Percentiles rank a stretch among this genome's conserved stretches.
phyloP scores from a whole-genome alignment of 129 eudicot species.

The Centaurea solstitialis region DNA sequence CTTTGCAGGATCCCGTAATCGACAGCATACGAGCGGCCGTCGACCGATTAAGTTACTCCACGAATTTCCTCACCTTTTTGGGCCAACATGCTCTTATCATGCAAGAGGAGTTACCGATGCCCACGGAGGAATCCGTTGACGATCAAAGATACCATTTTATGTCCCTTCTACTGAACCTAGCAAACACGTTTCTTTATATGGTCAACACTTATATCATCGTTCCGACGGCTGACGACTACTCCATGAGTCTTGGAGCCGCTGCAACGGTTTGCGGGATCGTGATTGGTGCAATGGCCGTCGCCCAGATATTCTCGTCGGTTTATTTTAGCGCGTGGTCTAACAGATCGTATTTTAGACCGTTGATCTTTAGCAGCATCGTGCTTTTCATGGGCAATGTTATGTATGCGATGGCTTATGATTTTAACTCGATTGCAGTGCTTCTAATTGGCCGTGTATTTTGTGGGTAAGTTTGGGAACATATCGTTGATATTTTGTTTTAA shows the following conservation, averaged over 20 bases:
- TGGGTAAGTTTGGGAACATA: slow-evolving; percentile 52
- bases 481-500: not conserved
- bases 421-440: slow-evolving; percentile 68
- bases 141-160: slow-evolving; percentile 78
- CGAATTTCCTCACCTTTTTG: slow-evolving; percentile 72
- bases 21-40: slow-evolving; percentile 72
- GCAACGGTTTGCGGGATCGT: slow-evolving; percentile 93
- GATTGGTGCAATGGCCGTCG: slow-evolving; percentile 98
- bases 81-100: slow-evolving; percentile 93
- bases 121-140: slow-evolving; percentile 55
- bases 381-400: slow-evolving; percentile 74
- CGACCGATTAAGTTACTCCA: slow-evolving; percentile 69
- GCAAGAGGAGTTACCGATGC: slow-evolving; percentile 78
- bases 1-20: slow-evolving; percentile 95
- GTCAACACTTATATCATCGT: slow-evolving; percentile 91
- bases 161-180: slow-evolving; percentile 89
- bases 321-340: slow-evolving; percentile 98
- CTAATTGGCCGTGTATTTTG: slow-evolving; percentile 82
- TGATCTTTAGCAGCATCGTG: slow-evolving; percentile 86
- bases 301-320: slow-evolving; percentile 87
- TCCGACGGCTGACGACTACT: slow-evolving; percentile 91
- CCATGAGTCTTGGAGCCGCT: slow-evolving; percentile 91
- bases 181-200: slow-evolving; percentile 88
- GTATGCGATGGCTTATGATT: slow-evolving; percentile 89
- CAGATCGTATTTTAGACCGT: slow-evolving; percentile 80